phyloP scores from a whole-genome alignment of 1,139 yeast genomes.

The Magnusiomyces starmeri region DNA sequence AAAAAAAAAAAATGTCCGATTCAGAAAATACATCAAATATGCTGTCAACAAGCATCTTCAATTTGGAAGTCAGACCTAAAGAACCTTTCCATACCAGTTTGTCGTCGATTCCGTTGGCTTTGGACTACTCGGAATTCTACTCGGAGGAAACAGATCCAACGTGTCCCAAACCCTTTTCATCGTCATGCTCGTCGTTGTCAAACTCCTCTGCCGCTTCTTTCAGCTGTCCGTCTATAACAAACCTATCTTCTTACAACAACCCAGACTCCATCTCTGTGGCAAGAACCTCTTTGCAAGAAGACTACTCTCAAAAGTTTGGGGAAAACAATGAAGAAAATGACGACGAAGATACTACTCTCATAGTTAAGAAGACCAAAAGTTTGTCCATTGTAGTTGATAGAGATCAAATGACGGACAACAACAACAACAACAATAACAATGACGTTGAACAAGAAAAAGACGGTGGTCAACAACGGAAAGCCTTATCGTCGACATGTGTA shows the following conservation, averaged over 20 bases:
- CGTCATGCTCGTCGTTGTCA: neutral
- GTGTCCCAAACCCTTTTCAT: neutral
- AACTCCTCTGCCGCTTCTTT: neutral
- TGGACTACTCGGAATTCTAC: neutral
- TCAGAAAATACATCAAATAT: no score
- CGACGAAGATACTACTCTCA: no score
- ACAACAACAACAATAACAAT: neutral
- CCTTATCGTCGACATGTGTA: neutral
- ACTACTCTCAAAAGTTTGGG: neutral
- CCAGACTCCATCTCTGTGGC: neutral
- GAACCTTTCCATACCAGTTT: neutral
- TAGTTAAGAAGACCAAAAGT: no score
- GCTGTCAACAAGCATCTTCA: neutral
- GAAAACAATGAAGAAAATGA: neutral
- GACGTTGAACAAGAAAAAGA: neutral
- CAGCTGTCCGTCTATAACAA: conserved; percentile 4
- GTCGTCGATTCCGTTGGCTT: neutral
- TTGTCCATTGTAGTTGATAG: no score
- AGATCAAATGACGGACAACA: no score
- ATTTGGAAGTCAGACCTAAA: neutral
- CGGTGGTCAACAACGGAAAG: neutral
- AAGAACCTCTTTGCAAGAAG: no score
- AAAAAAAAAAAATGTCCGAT: no score
- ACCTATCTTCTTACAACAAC: neutral
- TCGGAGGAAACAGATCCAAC: neutral